phyloP scores from a whole-genome alignment of 1,284 basidiomycete species.

The Malassezia sp. region DNA sequence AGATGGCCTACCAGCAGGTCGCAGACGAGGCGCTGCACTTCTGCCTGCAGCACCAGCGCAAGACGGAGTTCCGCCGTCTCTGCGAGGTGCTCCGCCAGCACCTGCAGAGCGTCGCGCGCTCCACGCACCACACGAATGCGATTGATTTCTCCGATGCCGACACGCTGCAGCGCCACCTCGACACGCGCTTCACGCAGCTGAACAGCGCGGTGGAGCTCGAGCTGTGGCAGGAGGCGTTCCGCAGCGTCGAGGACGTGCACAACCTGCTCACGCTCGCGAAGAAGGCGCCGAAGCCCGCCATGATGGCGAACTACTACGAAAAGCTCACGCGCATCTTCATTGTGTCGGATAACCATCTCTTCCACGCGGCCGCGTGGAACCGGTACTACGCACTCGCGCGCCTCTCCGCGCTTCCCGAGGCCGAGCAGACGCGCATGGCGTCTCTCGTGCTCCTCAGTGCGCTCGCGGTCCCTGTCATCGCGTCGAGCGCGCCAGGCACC shows the following conservation, averaged over 20 bases:
- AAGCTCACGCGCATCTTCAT: constrained; percentile 89
- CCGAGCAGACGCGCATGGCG: constrained; percentile 70
- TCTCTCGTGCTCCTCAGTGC: constrained; percentile 86
- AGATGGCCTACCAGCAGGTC: constrained; percentile 92
- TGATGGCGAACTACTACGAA: constrained; percentile 99
- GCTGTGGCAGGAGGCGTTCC: constrained; percentile 98
- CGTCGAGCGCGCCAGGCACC: constrained; percentile 50
- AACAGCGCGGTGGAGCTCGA: constrained; percentile 97
- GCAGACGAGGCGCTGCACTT: constrained; percentile 96
- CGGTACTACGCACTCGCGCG: constrained; percentile 54
- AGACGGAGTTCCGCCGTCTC: constrained; percentile 92
- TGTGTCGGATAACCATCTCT: constrained; percentile 74
- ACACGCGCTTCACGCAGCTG: constrained; percentile 94
- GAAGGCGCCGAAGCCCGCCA: constrained; percentile 75
- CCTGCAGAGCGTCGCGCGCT: constrained; percentile 87
- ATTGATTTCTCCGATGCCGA: constrained; percentile 96
- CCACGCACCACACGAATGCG: constrained; percentile 85
- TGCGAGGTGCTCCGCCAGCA: constrained; percentile 95
- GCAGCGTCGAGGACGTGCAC: constrained; percentile 95
- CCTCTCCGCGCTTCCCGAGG: constrained; percentile 50
- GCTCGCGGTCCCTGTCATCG: constrained; percentile 80
- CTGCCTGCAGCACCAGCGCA: constrained; percentile 83
- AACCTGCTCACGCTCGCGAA: constrained; percentile 80
- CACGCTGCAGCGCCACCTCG: constrained; percentile 89
- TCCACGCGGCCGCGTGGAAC: constrained; percentile 94